Conservation (phyloP, 441 rosid species). For the Erodium chrysanthum region DNA sequence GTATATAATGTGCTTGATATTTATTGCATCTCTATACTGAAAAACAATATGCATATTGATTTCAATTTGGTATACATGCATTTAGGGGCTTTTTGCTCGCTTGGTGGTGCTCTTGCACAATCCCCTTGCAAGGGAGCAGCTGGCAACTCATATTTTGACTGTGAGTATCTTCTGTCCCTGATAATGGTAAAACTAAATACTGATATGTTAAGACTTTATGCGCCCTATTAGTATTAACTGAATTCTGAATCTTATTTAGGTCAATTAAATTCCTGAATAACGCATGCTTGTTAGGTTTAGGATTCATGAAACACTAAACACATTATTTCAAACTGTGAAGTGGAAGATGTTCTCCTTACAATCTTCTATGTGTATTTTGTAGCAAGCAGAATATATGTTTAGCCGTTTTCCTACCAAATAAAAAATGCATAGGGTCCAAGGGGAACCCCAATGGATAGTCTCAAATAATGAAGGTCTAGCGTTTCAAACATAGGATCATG, state of each 20-base stretch:
- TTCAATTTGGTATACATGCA: slow-evolving; percentile 19
- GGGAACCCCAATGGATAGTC: not conserved
- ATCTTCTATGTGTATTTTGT: slow-evolving; percentile 10
- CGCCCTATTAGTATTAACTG: no score
- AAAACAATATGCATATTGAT: slow-evolving; percentile 16
- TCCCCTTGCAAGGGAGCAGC: slow-evolving; percentile 81
- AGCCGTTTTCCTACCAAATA: slow-evolving; percentile 3
- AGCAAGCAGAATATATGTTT: slow-evolving; percentile 13
- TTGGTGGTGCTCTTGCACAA: slow-evolving; percentile 90
- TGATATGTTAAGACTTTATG: slow-evolving; percentile 5
- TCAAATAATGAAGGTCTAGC: not conserved
- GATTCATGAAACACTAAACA: slow-evolving; percentile 3
- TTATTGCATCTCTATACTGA: slow-evolving; percentile 2
- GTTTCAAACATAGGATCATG: not conserved
- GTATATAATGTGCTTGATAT: slow-evolving; percentile 19
- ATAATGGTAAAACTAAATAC: slow-evolving; percentile 5
- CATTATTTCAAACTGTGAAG: not conserved
- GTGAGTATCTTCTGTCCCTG: slow-evolving; percentile 38
- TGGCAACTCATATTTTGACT: slow-evolving; percentile 80
- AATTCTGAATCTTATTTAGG: not conserved
- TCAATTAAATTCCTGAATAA: not conserved
- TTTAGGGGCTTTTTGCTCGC: slow-evolving; percentile 86
- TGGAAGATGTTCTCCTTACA: slow-evolving; percentile 7
- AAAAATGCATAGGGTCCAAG: not conserved
- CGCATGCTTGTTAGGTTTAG: slow-evolving; percentile 2